Conservation (phyloP, 192 early-diverging fungal species). For the Coemansia sp. region DNA sequence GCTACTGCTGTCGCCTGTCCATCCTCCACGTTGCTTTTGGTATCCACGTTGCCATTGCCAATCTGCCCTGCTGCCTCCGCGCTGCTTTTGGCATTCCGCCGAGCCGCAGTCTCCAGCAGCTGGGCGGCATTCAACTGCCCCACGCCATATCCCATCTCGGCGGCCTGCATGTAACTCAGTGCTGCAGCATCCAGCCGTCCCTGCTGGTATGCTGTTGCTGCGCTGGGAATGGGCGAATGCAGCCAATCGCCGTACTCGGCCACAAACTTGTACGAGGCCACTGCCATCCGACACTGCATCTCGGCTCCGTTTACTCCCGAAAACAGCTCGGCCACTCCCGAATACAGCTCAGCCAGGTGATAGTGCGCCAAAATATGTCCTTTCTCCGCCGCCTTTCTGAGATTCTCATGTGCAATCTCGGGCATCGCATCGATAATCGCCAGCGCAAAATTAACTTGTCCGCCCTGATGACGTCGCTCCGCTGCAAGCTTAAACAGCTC, state of each 20-base stretch:
- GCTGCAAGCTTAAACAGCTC: constrained; percentile 71
- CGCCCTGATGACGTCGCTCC: constrained; percentile 68
- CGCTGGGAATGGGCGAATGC: constrained; percentile 63
- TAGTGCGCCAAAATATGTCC: constrained; percentile 80
- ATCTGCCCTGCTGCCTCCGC: not conserved
- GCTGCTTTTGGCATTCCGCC: not conserved
- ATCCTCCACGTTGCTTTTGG: not conserved
- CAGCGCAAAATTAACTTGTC: constrained; percentile 72
- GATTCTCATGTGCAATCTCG: constrained; percentile 53
- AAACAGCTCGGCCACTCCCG: constrained; percentile 58
- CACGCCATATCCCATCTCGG: constrained; percentile 86
- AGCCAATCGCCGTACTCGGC: constrained; percentile 87
- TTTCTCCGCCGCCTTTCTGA: constrained; percentile 60
- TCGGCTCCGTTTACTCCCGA: constrained; percentile 19
- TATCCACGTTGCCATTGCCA: not conserved
- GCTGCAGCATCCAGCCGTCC: constrained; percentile 72
- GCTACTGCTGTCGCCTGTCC: not conserved
- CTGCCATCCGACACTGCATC: constrained; percentile 65
- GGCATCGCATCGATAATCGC: constrained; percentile 20
- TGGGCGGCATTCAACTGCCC: constrained; percentile 90
- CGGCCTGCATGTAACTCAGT: constrained; percentile 75
- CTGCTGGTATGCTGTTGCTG: constrained; percentile 56
- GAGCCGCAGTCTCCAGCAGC: constrained; percentile 65
- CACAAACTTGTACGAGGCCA: constrained; percentile 74
- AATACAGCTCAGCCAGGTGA: constrained; percentile 73